These are phyloP conservation scores for Solanum medicagineum DNA, from an alignment of 257 asterid species.

Conservation along the genomic window DNA sequence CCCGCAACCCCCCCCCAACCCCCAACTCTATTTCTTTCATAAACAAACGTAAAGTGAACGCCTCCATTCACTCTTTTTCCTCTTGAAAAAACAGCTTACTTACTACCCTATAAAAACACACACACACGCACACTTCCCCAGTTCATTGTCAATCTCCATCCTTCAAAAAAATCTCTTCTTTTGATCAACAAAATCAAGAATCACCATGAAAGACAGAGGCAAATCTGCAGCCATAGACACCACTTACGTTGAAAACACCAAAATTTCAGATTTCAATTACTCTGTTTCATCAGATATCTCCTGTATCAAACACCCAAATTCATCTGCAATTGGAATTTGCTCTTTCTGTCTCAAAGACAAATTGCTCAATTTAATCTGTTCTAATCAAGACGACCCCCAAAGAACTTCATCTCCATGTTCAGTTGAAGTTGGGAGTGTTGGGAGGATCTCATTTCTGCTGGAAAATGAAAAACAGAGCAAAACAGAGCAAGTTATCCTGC, in stretches of 20 bases:
- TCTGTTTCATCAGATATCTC: conserved; percentile 43
- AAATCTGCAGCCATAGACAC: conserved; percentile 24
- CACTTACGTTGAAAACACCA: neutral
- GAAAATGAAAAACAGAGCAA: conserved; percentile 34
- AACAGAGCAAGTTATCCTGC: conserved; percentile 39
- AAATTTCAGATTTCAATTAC: conserved; percentile 34
- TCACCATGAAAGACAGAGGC: conserved; percentile 52
- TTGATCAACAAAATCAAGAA: neutral
- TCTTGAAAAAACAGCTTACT: neutral
- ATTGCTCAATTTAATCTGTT: conserved; percentile 49
- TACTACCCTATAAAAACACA: neutral
- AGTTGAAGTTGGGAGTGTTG: conserved; percentile 69
- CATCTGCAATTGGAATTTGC: conserved; percentile 57
- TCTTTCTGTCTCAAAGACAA: conserved; percentile 59
- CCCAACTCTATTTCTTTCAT: conserved; percentile 25
- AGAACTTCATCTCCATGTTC: conserved; percentile 25
- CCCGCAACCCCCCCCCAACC: neutral
- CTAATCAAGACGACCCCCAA: conserved; percentile 26
- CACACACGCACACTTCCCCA: neutral
- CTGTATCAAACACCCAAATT: conserved; percentile 60
- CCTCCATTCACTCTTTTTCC: conserved; percentile 9
- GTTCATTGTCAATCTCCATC: neutral
- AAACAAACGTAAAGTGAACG: conserved; percentile 58
- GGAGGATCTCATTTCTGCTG: conserved; percentile 57
- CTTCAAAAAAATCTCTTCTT: neutral